phyloP scores from a whole-genome alignment of 116 monocot genomes.

The Zostera marina region DNA sequence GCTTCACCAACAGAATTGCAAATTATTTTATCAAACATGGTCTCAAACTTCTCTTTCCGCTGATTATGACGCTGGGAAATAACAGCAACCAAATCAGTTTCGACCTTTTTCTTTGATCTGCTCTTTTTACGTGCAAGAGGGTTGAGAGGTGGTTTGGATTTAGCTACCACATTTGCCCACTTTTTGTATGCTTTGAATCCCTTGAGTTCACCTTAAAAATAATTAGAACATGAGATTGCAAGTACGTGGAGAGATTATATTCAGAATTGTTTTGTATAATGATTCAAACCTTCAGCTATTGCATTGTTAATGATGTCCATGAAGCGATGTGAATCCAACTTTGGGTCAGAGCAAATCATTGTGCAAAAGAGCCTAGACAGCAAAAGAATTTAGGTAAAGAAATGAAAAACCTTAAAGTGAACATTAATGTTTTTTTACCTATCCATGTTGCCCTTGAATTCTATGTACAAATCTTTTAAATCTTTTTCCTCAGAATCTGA shows the following conservation, averaged over 20 bases:
- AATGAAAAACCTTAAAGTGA: neutral
- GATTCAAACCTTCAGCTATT: conserved; percentile 47
- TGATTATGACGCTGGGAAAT: conserved; percentile 43
- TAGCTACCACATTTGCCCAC: conserved; percentile 55
- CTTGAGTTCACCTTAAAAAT: conserved; percentile 53
- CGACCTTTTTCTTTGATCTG: conserved; percentile 45
- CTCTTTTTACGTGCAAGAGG: conserved; percentile 35
- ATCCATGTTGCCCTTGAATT: conserved; percentile 82
- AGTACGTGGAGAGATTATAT: neutral
- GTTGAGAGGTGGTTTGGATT: conserved; percentile 55
- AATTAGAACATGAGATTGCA: neutral
- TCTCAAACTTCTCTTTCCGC: conserved; percentile 57
- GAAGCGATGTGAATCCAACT: conserved; percentile 79
- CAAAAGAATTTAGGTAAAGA: neutral
- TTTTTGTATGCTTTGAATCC: conserved; percentile 55
- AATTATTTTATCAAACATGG: conserved; percentile 54
- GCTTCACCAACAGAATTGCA: conserved; percentile 23
- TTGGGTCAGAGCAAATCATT: conserved; percentile 75
- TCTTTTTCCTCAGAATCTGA: conserved; percentile 92
- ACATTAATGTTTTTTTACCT: conserved; percentile 22
- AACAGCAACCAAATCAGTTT: conserved; percentile 43
- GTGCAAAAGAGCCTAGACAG: conserved; percentile 56
- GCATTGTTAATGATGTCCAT: conserved; percentile 67
- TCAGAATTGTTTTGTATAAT: neutral
- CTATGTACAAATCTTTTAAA: conserved; percentile 59